These are phyloP conservation scores for Dysphania ambrosioides DNA, from an alignment of 148 eudicot species.

Conservation along the genomic window DNA sequence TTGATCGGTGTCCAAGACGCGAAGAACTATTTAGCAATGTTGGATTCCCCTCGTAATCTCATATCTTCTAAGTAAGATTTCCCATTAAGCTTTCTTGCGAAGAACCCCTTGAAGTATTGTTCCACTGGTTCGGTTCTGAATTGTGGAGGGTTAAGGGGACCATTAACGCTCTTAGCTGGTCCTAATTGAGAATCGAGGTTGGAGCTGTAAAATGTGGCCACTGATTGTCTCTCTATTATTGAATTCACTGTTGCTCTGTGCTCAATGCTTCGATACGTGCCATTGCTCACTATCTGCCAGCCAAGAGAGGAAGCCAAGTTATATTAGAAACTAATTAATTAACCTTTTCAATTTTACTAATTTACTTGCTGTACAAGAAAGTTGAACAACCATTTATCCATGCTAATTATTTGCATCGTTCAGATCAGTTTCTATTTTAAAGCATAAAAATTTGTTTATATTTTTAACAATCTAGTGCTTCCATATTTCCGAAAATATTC, in stretches of 20 bases:
- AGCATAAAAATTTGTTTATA: too few relatives aligned
- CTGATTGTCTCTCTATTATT: slow-evolving; percentile 43
- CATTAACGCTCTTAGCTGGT: slow-evolving; percentile 43
- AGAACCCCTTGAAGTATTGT: slow-evolving; percentile 44
- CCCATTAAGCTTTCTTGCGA: slow-evolving; percentile 41
- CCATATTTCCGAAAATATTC: too few relatives aligned
- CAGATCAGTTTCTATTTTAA: too few relatives aligned
- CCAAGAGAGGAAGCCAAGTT: too few relatives aligned
- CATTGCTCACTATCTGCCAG: slow-evolving; percentile 32
- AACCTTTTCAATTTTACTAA: too few relatives aligned
- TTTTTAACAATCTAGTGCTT: too few relatives aligned
- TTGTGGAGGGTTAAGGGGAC: slow-evolving; percentile 36
- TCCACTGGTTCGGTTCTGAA: slow-evolving; percentile 32
- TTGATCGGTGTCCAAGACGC: too few relatives aligned
- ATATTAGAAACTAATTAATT: too few relatives aligned
- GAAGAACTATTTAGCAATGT: too few relatives aligned
- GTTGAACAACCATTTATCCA: too few relatives aligned
- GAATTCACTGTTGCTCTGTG: slow-evolving; percentile 57
- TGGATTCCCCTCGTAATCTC: slow-evolving; percentile 21
- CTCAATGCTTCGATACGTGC: slow-evolving; percentile 54
- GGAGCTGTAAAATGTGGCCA: slow-evolving; percentile 49
- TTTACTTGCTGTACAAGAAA: too few relatives aligned
- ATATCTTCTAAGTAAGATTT: slow-evolving; percentile 44
- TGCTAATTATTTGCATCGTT: too few relatives aligned
- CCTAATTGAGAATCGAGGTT: slow-evolving; percentile 42